A percentile compares a stretch with the other conserved stretches of the same genome.
Conservation (phyloP, 441 rosid species). For the Bruguiera hainesii region DNA sequence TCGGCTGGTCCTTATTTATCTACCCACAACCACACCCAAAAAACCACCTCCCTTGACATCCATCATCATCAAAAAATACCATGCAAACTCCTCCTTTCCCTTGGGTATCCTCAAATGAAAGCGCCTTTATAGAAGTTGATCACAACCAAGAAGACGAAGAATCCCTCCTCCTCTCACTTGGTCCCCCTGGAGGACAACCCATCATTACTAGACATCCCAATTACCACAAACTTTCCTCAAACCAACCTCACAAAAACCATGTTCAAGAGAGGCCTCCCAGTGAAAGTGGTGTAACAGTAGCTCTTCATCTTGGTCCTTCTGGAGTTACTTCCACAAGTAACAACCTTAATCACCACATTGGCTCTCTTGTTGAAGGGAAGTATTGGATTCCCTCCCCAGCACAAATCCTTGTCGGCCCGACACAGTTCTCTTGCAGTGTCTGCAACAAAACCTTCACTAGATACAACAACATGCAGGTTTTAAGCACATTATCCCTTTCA, state of each 20-base stretch:
- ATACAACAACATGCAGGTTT: conserved; percentile 92
- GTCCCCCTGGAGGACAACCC: conserved; percentile 60
- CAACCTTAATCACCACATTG: conserved; percentile 25
- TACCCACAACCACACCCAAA: conserved; percentile 2
- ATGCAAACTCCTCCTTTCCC: conserved; percentile 37
- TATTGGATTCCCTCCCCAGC: conserved; percentile 88
- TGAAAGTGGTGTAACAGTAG: conserved; percentile 48
- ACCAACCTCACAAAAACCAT: conserved; percentile 19
- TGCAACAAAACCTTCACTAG: conserved; percentile 84
- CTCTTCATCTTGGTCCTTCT: conserved; percentile 65
- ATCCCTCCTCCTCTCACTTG: conserved; percentile 65
- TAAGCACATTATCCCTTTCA: not conserved
- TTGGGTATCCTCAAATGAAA: conserved; percentile 39
- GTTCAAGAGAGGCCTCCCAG: not conserved
- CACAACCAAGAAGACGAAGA: conserved; percentile 47
- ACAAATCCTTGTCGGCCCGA: conserved; percentile 88
- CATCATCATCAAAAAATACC: conserved; percentile 6
- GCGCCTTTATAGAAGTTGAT: conserved; percentile 39
- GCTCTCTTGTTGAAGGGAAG: conserved; percentile 43
- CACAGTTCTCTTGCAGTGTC: conserved; percentile 86
- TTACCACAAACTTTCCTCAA: conserved; percentile 17
- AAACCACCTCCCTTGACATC: not conserved
- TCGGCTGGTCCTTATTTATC: too few relatives aligned
- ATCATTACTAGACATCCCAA: conserved; percentile 28
- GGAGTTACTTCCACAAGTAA: conserved; percentile 20